Base-by-base conservation (phyloP, 345 rosid species). In the Euphorbia pulcherrima region DNA sequence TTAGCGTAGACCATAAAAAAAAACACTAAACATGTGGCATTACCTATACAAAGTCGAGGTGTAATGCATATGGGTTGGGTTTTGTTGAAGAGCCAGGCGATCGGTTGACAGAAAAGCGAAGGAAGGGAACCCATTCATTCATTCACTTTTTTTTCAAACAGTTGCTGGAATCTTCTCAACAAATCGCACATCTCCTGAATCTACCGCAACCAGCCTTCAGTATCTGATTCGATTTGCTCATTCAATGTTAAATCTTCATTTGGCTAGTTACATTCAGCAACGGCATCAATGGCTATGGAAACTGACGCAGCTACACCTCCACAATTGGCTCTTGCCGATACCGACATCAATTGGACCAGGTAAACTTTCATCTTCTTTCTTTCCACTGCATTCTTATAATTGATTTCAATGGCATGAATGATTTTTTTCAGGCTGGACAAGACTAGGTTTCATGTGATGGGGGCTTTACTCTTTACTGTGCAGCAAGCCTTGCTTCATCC, bases 261-360 rank as follows among this genome's bases (percentile, higher is more conserved):
- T 11, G 50, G 47, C 8, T 41, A 41, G 8, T 41, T 41, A 11
- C 47, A 37, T 37, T 48, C n/a, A 14, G 6, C 5, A 51, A 26
- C 24, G 3, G 23, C 17, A 39, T 28, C 24, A 28, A 80, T 78
- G 80, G 85, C 77, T 7, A 64, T 75, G 60, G 85, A 76, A 61
- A 66, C 83, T 2, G 83, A 82, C 60, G 76, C 58, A 4, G 54
- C 78, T 29, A 4, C 82, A 14, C 18, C 78, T 69, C 64, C 83
- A 4, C 58, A 68, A 39, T 57, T 81, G 50, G 75, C 88, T 17
- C 86, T 84, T 41, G 76, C 88, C 1, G 88, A 88, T 67, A 81
- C 83, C 61, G 87, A 88, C 74, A 78, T 84, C 79, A 80, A 88
- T 63, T 86, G 88, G 88, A 78, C 47, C 71, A 86, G 87, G 87